Conservation (phyloP, 345 rosid genomes). For the Syzygium grande region DNA sequence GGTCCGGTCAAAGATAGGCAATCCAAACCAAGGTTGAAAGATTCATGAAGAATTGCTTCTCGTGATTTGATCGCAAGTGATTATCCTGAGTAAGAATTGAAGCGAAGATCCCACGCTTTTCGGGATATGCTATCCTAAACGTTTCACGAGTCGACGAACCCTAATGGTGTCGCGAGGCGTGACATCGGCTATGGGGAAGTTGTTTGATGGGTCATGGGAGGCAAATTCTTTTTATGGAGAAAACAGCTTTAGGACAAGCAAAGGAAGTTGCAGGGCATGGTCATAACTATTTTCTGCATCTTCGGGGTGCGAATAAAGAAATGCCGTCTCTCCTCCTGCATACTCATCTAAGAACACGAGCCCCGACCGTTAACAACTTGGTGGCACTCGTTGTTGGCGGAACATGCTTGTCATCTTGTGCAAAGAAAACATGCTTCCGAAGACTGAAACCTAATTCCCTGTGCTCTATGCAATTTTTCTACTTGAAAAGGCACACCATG, state of each 20-base stretch:
- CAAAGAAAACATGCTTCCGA: neutral
- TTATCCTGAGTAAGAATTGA: neutral
- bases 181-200: neutral
- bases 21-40: neutral
- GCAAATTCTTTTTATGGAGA: neutral
- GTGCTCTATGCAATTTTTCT: neutral
- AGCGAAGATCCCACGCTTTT: neutral
- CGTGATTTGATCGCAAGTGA: fast-evolving
- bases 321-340: neutral
- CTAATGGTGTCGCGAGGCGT: neutral
- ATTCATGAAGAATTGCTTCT: neutral
- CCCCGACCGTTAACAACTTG: neutral
- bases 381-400: neutral
- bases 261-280: neutral
- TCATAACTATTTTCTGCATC: neutral
- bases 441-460: neutral
- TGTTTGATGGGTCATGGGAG: neutral
- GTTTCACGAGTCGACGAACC: neutral
- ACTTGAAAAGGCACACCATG: neutral
- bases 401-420: neutral
- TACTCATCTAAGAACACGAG: neutral
- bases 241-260: neutral
- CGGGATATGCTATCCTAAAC: neutral
- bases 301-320: neutral
- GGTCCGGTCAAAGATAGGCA: fast-evolving